These are phyloP conservation scores for Phytophthora tubulina DNA, from an alignment of 352 stramenopile genomes.

Conservation along the genomic window DNA sequence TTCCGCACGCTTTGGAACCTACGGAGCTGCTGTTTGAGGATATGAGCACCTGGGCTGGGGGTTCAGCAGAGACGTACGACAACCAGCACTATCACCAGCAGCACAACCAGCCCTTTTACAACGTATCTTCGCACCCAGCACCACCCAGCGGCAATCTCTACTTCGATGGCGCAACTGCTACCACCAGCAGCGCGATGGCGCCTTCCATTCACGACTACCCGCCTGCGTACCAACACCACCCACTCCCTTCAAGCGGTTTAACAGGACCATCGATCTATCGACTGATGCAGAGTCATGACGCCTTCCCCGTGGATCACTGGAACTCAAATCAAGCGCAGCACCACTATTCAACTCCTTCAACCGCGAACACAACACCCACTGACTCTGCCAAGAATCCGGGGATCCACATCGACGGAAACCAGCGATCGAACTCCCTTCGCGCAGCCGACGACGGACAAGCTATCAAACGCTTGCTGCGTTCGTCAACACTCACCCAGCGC, in stretches of 20 bases:
- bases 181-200: slow-evolving; percentile 15
- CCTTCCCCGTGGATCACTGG: slow-evolving; percentile 19
- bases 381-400: not conserved
- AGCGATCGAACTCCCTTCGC: slow-evolving; percentile 8
- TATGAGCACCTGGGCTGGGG: slow-evolving; percentile 39
- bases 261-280: slow-evolving; percentile 26
- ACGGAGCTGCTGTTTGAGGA: slow-evolving; percentile 55
- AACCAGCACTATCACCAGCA: slow-evolving; percentile 40
- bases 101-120: slow-evolving; percentile 32
- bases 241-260: slow-evolving; percentile 14
- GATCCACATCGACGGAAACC: slow-evolving; percentile 9
- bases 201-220: slow-evolving; percentile 22
- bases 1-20: slow-evolving; percentile 42
- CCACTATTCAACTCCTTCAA: slow-evolving; percentile 28
- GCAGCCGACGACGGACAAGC: slow-evolving; percentile 9
- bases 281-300: slow-evolving; percentile 27
- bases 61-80: slow-evolving; percentile 22
- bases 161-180: slow-evolving; percentile 19
- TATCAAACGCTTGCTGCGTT: slow-evolving; percentile 37
- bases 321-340: slow-evolving; percentile 20
- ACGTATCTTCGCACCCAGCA: slow-evolving; percentile 21
- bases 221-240: slow-evolving; percentile 31
- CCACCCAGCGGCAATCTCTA: slow-evolving; percentile 20
- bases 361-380: slow-evolving; percentile 15
- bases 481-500: slow-evolving; percentile 28